These are phyloP conservation scores for Litchi chinensis DNA, from an alignment of 345 rosid species.

Conservation along the genomic window DNA sequence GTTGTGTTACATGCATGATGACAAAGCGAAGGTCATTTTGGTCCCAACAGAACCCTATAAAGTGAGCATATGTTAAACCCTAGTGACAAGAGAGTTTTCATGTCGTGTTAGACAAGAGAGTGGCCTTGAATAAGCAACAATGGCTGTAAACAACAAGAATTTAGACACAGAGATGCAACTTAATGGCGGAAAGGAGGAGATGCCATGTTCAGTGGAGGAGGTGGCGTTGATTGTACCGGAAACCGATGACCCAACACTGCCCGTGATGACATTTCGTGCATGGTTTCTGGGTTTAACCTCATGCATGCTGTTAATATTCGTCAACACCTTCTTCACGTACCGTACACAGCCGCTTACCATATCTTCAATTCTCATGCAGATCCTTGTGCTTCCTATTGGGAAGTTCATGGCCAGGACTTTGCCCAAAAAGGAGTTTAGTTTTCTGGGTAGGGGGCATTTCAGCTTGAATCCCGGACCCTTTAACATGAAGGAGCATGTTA, in stretches of 20 bases:
- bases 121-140: neutral
- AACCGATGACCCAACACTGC: constrained; percentile 86
- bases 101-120: neutral
- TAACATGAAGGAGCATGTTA: constrained; percentile 95
- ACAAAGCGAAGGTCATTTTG: neutral
- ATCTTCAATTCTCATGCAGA: constrained; percentile 98
- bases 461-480: constrained; percentile 92
- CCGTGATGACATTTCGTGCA: constrained; percentile 96
- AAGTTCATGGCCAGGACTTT: constrained; percentile 80
- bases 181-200: constrained; percentile 21
- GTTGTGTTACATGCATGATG: no score
- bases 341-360: constrained; percentile 97
- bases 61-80: no score
- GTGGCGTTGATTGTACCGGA: constrained; percentile 94
- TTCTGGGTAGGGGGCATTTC: constrained; percentile 62
- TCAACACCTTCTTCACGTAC: constrained; percentile 98
- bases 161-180: constrained; percentile 36
- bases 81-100: no score
- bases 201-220: constrained; percentile 70
- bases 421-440: constrained; percentile 47
- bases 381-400: constrained; percentile 85
- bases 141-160: constrained; percentile 32
- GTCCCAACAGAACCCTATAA: neutral
- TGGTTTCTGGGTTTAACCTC: constrained; percentile 86
- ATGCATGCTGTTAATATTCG: constrained; percentile 78